These are phyloP conservation scores for Aurantiochytrium sp. DNA, from an alignment of 108 stramenopile species.

Conservation along the genomic window DNA sequence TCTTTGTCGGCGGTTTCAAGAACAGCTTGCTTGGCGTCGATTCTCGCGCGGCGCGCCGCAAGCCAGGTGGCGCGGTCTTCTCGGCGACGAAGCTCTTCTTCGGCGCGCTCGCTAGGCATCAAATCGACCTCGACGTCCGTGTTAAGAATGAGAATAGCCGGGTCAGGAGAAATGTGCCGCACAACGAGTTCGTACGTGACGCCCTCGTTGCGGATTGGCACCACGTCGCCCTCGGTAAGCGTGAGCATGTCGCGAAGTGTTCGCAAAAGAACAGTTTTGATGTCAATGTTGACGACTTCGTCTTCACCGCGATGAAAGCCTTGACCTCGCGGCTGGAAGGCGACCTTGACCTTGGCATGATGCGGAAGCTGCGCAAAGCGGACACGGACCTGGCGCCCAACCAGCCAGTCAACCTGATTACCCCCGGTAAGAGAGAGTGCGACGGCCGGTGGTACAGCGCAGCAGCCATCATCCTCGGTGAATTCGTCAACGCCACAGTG, in stretches of 20 bases:
- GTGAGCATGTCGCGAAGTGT: neutral
- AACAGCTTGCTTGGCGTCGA: neutral
- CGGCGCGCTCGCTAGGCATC: slow-evolving; percentile 2
- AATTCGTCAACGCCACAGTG: neutral
- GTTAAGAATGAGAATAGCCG: neutral
- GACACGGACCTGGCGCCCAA: neutral
- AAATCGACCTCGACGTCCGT: neutral
- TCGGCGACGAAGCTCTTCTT: neutral
- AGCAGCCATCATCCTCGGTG: neutral
- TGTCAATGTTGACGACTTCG: neutral
- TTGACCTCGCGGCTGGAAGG: neutral
- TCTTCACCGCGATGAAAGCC: neutral
- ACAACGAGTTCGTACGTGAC: neutral
- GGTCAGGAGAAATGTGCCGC: neutral
- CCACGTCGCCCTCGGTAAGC: neutral
- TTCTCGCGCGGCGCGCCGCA: neutral
- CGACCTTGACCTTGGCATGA: neutral
- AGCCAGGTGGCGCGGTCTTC: neutral
- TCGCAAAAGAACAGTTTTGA: neutral
- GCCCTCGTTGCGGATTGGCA: neutral
- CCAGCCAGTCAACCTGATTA: neutral
- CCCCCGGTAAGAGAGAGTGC: neutral
- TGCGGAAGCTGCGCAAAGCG: neutral
- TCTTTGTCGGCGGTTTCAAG: neutral
- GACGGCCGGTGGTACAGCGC: neutral